Percentiles rank a stretch among this genome's conserved stretches.
Evolutionary conservation across 306 rosid species (phyloP).

Genomic region (Glycyrrhiza uralensis): DNA sequence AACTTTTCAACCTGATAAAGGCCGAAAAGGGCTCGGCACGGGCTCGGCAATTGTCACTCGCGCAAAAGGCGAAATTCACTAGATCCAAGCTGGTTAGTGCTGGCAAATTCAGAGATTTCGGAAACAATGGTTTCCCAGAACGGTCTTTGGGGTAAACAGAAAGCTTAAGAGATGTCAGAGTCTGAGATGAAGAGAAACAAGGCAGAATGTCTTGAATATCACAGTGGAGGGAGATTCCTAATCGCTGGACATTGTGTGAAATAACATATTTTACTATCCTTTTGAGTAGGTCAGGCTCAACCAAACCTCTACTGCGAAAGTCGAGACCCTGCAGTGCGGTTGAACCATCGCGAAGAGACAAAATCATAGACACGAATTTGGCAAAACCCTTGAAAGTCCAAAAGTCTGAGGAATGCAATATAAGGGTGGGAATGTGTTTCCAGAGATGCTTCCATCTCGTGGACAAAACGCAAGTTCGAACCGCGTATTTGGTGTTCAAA

Average conservation of each 20-base stretch:
- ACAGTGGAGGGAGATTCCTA: neutral
- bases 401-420: neutral
- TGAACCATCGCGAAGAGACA: neutral
- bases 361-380: slow-evolving; percentile 8
- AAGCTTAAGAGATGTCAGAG: slow-evolving; percentile 24
- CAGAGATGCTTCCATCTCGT: slow-evolving; percentile 12
- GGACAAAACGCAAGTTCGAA: slow-evolving; percentile 15
- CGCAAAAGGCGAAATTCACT: neutral
- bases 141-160: neutral
- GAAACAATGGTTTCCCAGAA: neutral
- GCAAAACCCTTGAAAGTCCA: neutral
- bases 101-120: neutral
- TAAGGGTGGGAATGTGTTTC: neutral
- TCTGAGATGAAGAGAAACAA: neutral
- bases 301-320: neutral
- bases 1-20: neutral
- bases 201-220: neutral
- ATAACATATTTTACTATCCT: neutral
- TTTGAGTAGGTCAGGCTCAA: neutral
- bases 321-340: neutral
- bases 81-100: slow-evolving; percentile 18
- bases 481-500: neutral
- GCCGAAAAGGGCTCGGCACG: neutral
- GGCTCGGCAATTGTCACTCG: neutral
- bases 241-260: neutral